These are phyloP conservation scores for Casaregolazyma lundiana DNA, from an alignment of 1,139 yeast species.

Conservation along the genomic window DNA sequence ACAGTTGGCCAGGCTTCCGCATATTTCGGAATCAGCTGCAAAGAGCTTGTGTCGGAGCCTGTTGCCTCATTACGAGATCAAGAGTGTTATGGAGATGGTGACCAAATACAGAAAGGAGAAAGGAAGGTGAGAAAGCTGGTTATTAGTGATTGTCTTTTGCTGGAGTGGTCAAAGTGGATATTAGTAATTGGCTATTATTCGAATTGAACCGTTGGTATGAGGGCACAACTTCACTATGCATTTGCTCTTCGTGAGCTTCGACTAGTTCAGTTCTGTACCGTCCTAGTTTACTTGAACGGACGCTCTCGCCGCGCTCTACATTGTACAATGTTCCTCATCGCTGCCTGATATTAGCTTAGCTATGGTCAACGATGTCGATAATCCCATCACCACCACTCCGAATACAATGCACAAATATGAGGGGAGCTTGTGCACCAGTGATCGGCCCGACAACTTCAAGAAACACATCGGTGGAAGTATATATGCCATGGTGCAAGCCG, in stretches of 20 bases:
- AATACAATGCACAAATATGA: slow-evolving; percentile 60
- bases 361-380: slow-evolving; percentile 73
- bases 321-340: slow-evolving; percentile 43
- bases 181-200: background rate
- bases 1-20: slow-evolving; percentile 5
- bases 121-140: background rate
- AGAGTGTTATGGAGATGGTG: slow-evolving; percentile 7
- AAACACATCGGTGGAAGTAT: slow-evolving; percentile 85
- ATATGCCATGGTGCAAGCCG: slow-evolving; percentile 90
- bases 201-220: no score
- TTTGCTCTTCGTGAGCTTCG: no score
- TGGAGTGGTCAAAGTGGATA: background rate
- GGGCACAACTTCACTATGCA: no score
- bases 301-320: slow-evolving; percentile 14
- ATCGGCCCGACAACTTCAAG: slow-evolving; percentile 55
- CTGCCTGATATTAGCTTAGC: slow-evolving; percentile 44
- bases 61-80: slow-evolving; percentile 4
- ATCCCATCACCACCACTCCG: slow-evolving; percentile 71
- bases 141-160: background rate
- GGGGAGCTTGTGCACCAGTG: slow-evolving; percentile 47
- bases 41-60: slow-evolving; percentile 5
- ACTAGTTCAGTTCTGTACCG: no score
- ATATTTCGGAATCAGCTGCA: slow-evolving; percentile 1
- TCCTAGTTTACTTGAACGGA: background rate
- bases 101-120: background rate